Conservation (phyloP, 164 flowering plant genomes). For the Malania oleifera region DNA sequence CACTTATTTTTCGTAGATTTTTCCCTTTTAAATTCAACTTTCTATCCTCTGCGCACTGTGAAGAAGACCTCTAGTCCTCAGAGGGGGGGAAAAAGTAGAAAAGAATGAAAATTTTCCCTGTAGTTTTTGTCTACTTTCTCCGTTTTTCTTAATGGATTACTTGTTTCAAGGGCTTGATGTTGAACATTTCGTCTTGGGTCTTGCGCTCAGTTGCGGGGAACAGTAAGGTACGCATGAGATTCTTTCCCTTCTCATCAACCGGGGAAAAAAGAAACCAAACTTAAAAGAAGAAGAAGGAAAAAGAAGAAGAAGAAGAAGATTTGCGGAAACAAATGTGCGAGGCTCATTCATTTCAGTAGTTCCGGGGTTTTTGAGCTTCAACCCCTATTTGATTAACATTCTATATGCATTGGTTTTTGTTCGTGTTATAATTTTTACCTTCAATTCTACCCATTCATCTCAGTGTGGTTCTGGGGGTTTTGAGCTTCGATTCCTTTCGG, state of each 20-base stretch:
- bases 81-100: not conserved
- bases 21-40: not conserved
- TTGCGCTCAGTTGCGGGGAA: not conserved
- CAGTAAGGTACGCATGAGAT: not conserved
- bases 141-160: not conserved
- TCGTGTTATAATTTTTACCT: not conserved
- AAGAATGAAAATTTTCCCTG: not conserved
- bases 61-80: not conserved
- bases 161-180: not conserved
- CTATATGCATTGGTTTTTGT: no score
- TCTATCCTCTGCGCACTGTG: not conserved
- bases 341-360: no score
- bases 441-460: not conserved
- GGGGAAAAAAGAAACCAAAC: not conserved
- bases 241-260: slow-evolving; percentile 9
- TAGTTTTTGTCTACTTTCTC: not conserved
- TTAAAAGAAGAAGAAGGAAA: not conserved
- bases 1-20: not conserved
- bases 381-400: slow-evolving; percentile 8
- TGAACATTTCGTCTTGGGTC: slow-evolving; percentile 5
- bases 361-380: slow-evolving; percentile 4
- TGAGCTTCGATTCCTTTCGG: not conserved
- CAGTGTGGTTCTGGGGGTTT: not conserved
- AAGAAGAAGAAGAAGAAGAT: not conserved
- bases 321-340: not conserved